Evolutionary conservation across 192 early-diverging fungal genomes (phyloP), one percentile per base, ranked within the genome.

Genomic region (Podila minutissima): DNA sequence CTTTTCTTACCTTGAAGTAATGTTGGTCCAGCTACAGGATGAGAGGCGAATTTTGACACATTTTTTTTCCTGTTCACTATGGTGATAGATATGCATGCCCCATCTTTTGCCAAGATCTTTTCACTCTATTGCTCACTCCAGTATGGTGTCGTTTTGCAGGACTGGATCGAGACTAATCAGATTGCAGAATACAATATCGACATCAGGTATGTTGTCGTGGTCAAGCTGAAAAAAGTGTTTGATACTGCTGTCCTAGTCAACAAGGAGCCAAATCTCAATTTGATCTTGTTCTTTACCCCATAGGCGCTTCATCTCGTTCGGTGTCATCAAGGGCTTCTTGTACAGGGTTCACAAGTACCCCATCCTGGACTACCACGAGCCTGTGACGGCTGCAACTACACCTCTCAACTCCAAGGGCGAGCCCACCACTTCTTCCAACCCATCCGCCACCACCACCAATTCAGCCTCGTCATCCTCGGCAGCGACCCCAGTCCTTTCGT

Each of bases 301-400:
- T 66, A 95, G 97, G 29, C 90, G 97, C 19, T 93, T 99, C 62
- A 89, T 99, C 17, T 86, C 95, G 0, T 99, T 95, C 89, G 98
- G 97, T 4, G 89, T 96, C 0, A 88, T 97, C 66, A 93, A 98
- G 64, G 85, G 87, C 2, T 87, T 98, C 65, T 66, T 99, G 10
- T 91, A 92, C 60, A 89, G 98, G 3, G 91, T 99, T 20, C 94
- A 98, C 75, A 96, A 94, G 77, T 98, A 96, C 75, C 98, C 98
- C 5, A 88, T 91, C 8, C 22, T 92, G 37, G 67, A 82, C 33
- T 55, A 65, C 33, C 55, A 73, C 9, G 71, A 81, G n/a, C 71
- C 70, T 20, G 19, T 17, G 3, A 33, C 70, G 0, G 11, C 48
- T 9, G 29, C 51, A 26, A 15, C 67, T 10, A 28, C 72, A 65